Evolutionary conservation across 2,329 filamentous ascomycete species (phyloP).

Genomic region (Ceratocystis huliohia): DNA sequence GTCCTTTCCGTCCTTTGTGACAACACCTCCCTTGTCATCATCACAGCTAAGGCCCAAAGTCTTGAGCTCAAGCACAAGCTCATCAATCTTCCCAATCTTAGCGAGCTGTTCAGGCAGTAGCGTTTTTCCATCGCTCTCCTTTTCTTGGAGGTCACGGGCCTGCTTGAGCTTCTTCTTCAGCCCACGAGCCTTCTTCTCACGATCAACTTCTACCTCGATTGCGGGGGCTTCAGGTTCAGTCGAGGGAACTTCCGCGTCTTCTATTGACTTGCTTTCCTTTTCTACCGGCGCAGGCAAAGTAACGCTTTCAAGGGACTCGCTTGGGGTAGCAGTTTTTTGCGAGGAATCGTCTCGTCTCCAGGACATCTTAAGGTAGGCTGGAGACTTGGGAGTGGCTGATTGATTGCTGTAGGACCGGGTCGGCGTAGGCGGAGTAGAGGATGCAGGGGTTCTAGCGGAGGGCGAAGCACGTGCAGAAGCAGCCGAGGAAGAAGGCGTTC

Average conservation of each 20-base stretch:
- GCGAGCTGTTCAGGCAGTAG: slow-evolving; percentile 89
- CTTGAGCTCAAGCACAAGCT: slow-evolving; percentile 79
- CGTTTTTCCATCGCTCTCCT: slow-evolving; percentile 75
- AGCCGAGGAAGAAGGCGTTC: not conserved
- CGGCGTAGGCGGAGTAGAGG: not conserved
- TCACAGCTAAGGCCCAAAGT: slow-evolving; percentile 71
- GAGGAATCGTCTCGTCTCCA: slow-evolving; percentile 8
- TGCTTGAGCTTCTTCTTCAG: slow-evolving; percentile 92
- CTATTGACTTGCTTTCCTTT: not conserved
- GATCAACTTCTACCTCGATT: slow-evolving; percentile 38
- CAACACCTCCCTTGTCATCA: slow-evolving; percentile 43
- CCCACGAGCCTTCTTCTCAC: slow-evolving; percentile 84
- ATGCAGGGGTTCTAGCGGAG: not conserved
- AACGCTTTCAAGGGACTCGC: not conserved
- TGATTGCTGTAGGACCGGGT: not conserved
- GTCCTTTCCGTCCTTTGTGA: not conserved
- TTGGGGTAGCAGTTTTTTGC: not conserved
- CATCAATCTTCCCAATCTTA: slow-evolving; percentile 94
- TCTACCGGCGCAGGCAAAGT: not conserved
- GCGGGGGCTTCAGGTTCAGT: slow-evolving; percentile 11
- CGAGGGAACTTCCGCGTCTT: not conserved
- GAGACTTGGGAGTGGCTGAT: not conserved
- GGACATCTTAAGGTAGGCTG: slow-evolving; percentile 10
- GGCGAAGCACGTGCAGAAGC: not conserved
- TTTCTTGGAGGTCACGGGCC: slow-evolving; percentile 76